Evolutionary conservation across 139 green algal species (phyloP).

Genomic region (Chlamydomonas sp.): DNA sequence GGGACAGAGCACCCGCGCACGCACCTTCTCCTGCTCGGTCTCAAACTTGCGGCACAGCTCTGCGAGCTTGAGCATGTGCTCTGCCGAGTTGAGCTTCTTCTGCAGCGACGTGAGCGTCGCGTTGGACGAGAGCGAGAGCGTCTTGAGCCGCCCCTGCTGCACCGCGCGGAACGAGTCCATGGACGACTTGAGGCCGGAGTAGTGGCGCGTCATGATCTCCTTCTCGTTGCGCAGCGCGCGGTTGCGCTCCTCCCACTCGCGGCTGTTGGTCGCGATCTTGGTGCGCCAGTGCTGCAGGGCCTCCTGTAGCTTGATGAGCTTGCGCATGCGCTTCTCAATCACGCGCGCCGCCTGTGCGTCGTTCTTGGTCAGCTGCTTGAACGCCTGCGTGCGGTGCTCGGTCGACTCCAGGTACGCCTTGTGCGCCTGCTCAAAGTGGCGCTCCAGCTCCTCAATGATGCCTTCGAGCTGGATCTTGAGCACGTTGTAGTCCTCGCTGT

Average conservation of each 20-base stretch:
- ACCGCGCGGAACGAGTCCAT: slow-evolving; percentile 50
- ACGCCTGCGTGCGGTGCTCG: slow-evolving; percentile 62
- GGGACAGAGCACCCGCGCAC: too few relatives aligned
- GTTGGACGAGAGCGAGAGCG: slow-evolving; percentile 44
- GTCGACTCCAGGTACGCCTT: slow-evolving; percentile 68
- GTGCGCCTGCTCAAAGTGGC: slow-evolving; percentile 69
- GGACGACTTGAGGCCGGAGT: slow-evolving; percentile 64
- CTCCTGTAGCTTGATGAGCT: slow-evolving; percentile 69
- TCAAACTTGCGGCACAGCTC: slow-evolving; percentile 73
- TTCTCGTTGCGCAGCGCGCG: slow-evolving; percentile 68
- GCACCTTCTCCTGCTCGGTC: slow-evolving; percentile 60
- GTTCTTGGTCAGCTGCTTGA: slow-evolving; percentile 63
- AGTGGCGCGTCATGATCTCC: slow-evolving; percentile 75
- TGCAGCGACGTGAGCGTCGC: slow-evolving; percentile 38
- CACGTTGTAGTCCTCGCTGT: slow-evolving; percentile 87
- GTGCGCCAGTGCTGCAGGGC: slow-evolving; percentile 68
- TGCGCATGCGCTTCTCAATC: slow-evolving; percentile 77
- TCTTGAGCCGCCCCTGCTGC: slow-evolving; percentile 55
- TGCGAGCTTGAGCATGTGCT: slow-evolving; percentile 67
- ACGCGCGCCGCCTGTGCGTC: slow-evolving; percentile 61
- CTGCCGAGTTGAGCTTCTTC: slow-evolving; percentile 20
- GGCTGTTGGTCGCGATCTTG: slow-evolving; percentile 66
- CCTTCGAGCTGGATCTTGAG: slow-evolving; percentile 78
- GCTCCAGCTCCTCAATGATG: slow-evolving; percentile 80
- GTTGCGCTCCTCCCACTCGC: slow-evolving; percentile 73